Evolutionary conservation across 371 early-diverging fungal genomes (phyloP).

Genomic region (Mortierella sp.): DNA sequence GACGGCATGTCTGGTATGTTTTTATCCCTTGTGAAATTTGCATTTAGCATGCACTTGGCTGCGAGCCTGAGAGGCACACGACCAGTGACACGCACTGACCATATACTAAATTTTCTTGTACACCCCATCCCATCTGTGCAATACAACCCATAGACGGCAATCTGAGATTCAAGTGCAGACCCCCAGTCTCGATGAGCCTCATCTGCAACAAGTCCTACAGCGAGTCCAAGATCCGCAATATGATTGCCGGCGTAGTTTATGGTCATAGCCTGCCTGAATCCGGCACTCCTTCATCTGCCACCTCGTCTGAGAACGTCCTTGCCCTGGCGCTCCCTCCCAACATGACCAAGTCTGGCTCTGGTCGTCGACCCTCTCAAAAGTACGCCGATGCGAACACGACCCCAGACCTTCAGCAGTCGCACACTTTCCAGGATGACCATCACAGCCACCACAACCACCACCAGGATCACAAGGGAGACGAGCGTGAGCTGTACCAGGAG

Average conservation of each 20-base stretch:
- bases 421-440: constrained; percentile 7
- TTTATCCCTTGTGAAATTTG: neutral
- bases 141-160: constrained; percentile 34
- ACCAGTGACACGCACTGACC: neutral
- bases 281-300: constrained; percentile 10
- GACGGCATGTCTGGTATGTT: constrained; percentile 57
- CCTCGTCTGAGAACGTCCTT: constrained; percentile 33
- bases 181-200: constrained; percentile 50
- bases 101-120: neutral
- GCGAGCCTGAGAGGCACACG: neutral
- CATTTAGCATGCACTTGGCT: neutral
- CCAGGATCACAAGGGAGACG: constrained; percentile 2
- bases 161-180: constrained; percentile 54
- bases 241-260: constrained; percentile 51
- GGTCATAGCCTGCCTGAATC: constrained; percentile 34
- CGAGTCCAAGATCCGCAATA: constrained; percentile 53
- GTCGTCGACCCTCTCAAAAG: constrained; percentile 28
- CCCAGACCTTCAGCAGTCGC: neutral
- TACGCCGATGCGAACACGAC: neutral
- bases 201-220: constrained; percentile 53
- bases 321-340: constrained; percentile 36
- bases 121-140: neutral
- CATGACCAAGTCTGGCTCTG: neutral
- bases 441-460: neutral
- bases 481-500: neutral